A percentile compares a stretch with the other conserved stretches of the same genome.
These are phyloP conservation scores for Aspergillus vadensis DNA, from an alignment of 2,329 filamentous ascomycete species.

Conservation along the genomic window DNA sequence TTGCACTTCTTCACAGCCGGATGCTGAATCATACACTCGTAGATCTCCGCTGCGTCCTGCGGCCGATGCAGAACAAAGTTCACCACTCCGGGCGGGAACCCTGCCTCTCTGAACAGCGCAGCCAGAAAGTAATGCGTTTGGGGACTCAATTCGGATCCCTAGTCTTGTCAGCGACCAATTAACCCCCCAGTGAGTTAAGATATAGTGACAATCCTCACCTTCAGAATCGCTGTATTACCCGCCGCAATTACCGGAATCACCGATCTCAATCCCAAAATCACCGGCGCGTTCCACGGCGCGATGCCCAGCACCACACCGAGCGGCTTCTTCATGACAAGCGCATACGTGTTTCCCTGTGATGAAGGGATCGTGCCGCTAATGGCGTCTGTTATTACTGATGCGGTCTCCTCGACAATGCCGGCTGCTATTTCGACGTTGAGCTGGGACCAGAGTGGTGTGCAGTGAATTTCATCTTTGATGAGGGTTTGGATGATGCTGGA, in stretches of 20 bases:
- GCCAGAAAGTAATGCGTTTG: conserved; percentile 36
- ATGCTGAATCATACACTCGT: conserved; percentile 41
- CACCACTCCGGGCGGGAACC: conserved; percentile 45
- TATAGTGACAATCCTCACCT: conserved; percentile 34
- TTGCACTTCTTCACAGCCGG: conserved; percentile 45
- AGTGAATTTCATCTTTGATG: conserved; percentile 13
- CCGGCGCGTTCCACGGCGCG: conserved; percentile 68
- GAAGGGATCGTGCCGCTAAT: conserved; percentile 41
- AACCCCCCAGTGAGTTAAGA: background rate
- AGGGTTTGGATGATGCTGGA: background rate
- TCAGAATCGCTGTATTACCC: conserved; percentile 70
- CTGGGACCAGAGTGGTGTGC: background rate
- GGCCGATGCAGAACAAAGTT: conserved; percentile 42
- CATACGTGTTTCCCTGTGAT: conserved; percentile 54
- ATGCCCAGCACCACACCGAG: conserved; percentile 74
- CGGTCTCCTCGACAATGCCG: conserved; percentile 7
- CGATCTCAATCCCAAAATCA: conserved; percentile 44
- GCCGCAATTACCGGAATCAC: conserved; percentile 62
- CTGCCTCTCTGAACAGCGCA: conserved; percentile 44
- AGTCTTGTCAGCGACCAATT: background rate
- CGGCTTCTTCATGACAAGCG: conserved; percentile 68
- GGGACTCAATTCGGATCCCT: conserved; percentile 38
- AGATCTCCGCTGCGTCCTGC: conserved; percentile 38
- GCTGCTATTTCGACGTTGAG: conserved; percentile 1
- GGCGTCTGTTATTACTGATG: conserved; percentile 17